These are phyloP conservation scores for Aphanomyces astaci DNA, from an alignment of 352 stramenopile species.

Conservation along the genomic window DNA sequence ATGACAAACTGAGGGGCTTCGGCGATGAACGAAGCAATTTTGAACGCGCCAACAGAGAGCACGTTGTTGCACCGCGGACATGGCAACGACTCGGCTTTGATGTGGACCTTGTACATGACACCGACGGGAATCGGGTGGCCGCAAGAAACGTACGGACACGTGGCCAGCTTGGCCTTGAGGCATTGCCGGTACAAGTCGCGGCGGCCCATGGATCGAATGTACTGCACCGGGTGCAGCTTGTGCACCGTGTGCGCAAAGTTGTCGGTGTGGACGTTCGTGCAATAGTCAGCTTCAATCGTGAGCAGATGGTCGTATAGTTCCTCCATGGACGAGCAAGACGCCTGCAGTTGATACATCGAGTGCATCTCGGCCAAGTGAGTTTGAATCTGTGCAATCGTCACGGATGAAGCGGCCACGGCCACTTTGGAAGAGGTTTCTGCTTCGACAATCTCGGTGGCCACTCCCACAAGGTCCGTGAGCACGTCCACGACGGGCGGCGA, in stretches of 20 bases:
- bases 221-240: constrained; percentile 5
- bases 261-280: not conserved
- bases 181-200: not conserved
- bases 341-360: not conserved
- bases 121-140: not conserved
- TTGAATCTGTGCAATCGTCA: not conserved
- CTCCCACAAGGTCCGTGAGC: not conserved
- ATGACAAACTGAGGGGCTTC: not conserved
- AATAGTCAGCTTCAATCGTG: constrained; percentile 2
- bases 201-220: not conserved
- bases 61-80: not conserved
- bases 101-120: constrained; percentile 17
- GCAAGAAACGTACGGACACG: not conserved
- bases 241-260: constrained; percentile 22
- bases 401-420: not conserved
- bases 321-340: not conserved
- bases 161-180: not conserved
- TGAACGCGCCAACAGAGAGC: not conserved
- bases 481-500: not conserved
- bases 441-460: constrained; percentile 8
- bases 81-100: not conserved
- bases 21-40: not conserved
- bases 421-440: not conserved
- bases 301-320: constrained; percentile 10
- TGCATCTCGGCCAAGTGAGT: constrained; percentile 15